phyloP scores from a whole-genome alignment of 2,329 filamentous ascomycete species.

The Colletotrichum incanum region DNA sequence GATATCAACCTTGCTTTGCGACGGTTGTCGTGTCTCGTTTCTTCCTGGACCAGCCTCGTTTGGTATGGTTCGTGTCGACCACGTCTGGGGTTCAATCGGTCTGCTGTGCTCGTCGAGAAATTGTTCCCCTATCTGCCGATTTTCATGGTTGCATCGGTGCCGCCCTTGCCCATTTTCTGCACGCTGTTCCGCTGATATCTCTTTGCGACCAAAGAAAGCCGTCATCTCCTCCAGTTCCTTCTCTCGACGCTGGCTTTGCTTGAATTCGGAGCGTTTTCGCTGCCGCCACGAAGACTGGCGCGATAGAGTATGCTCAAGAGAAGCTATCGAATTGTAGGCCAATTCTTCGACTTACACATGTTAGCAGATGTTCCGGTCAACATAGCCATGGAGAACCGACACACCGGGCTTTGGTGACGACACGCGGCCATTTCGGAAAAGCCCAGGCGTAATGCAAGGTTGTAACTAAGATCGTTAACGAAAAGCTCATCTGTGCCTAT shows the following conservation, averaged over 20 bases:
- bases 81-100: background rate
- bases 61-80: background rate
- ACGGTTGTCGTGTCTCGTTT: background rate
- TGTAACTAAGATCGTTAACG: conserved; percentile 51
- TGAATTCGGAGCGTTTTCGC: conserved; percentile 44
- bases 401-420: conserved; percentile 51
- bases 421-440: conserved; percentile 61
- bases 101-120: background rate
- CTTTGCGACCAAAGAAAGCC: conserved; percentile 52
- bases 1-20: background rate
- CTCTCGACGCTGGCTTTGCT: conserved; percentile 49
- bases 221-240: conserved; percentile 55
- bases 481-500: conserved; percentile 17
- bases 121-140: background rate
- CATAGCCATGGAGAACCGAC: conserved; percentile 12
- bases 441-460: conserved; percentile 55
- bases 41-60: background rate
- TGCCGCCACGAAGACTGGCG: conserved; percentile 9
- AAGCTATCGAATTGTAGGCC: conserved; percentile 42
- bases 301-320: conserved; percentile 22
- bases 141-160: too few species aligned
- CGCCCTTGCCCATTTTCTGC: too few species aligned
- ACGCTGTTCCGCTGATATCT: background rate
- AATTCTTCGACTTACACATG: conserved; percentile 22
- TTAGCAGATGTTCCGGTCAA: background rate